Evolutionary conservation across 2,329 filamentous ascomycete genomes (phyloP), one percentile per base, ranked within the genome.

Genomic region (Clonostachys chloroleuca): DNA sequence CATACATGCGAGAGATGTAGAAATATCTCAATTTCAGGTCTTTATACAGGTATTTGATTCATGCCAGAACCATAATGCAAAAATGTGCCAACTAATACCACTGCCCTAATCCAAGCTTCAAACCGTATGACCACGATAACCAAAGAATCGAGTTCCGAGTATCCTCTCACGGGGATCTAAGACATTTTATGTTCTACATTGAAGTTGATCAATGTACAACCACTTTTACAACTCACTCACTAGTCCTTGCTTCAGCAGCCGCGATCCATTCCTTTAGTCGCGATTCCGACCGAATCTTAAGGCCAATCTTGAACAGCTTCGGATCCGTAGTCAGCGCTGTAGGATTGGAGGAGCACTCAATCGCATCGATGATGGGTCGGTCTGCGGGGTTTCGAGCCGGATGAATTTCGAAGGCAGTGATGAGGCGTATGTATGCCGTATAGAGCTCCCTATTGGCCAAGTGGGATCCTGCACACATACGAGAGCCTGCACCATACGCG

Each of bases 401-500:
- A 3, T 72, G 63, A 47, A 85, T 76, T 24, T 74, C 62, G 53
- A 84, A 84, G 0, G 80, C 78, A 0, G 72, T 75, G 50, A 85
- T 75, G 37, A 85, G 63, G 1, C 82, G 70, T 34, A 84, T 63
- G 50, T 80, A 83, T 0, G 78, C 78, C 2, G 78, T 80, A 63
- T 76, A 86, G 1, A 85, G 72, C 57, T 84, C 79, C 3, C 82
- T 74, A 58, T 84, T 84, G 4, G 78, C 83, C 9, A 86, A 70
- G 53, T 84, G 81, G 2, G 74, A 78, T 16, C 83, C 83, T 1
- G 77, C 78, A 56, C 82, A 86, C 75, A 84, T 83, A 36, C 82
- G 71, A 3, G 75, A 78, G 3, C 83, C 82, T 0, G 81, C 80
- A 4, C 83, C 82, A 51, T 82, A 86, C 10, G 68, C 78, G 55